Evolutionary conservation across 2,329 filamentous ascomycete species (phyloP), one percentile per base, ranked within the genome.

Genomic region (Aspergillus piperis): DNA sequence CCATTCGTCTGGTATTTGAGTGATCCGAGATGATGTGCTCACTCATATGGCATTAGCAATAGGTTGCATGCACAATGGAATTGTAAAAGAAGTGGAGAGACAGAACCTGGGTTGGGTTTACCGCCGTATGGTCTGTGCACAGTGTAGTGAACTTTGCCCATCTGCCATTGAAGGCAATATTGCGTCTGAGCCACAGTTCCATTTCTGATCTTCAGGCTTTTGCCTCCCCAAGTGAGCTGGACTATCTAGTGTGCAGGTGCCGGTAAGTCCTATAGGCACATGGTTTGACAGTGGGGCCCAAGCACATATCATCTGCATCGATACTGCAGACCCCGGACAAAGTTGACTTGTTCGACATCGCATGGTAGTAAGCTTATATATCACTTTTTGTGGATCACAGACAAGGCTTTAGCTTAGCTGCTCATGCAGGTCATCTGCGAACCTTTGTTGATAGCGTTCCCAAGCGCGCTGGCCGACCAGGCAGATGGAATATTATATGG

Each of bases 221-320:
- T 57, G n/a, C 49, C 64, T 62, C 63, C 49, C 27, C 44, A 61
- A 54, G 59, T 51, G 32, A 58, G 57, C 64, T 62, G 63, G 62
- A 50, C 61, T 64, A 66, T 56, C 52, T 47, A 55, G 47, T 51
- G 54, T 62, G 60, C 64, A 67, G 63, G 56, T 52, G 59, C 30
- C 54, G 54, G 21, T 59, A 57, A 48, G 36, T 64, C 39, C 54
- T 54, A 42, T 58, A 62, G 62, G 57, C 59, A 64, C 60, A 66
- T 66, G 57, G 57, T 38, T 50, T 44, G 25, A 39, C 38, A 30
- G 58, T 64, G 32, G 58, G 44, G 23, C 54, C 38, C 48, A 49
- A 57, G 27, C 49, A 61, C 62, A 59, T 60, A 64, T 63, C 64
- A 63, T 59, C 59, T 64, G 61, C 64, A 62, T 58, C 11, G 21